Evolutionary conservation across 345 rosid genomes (phyloP).

Genomic region (Gossypioides kirkii): DNA sequence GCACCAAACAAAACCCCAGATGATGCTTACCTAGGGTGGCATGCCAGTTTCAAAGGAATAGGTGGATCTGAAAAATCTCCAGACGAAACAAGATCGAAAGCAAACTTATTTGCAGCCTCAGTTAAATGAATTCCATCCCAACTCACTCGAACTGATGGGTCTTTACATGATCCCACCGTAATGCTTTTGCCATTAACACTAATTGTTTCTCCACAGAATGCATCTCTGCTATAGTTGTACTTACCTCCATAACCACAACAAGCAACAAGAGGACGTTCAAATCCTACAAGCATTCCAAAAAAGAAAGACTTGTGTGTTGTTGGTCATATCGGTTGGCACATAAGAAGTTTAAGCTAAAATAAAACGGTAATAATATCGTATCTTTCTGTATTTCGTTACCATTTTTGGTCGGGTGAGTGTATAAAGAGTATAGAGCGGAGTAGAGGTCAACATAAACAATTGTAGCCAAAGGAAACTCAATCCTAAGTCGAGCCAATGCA

Average conservation of each 20-base stretch:
- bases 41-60: not conserved
- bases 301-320: not conserved
- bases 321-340: not conserved
- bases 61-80: not conserved
- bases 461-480: not conserved
- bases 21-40: not conserved
- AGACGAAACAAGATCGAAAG: not conserved
- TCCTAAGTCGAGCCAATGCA: not conserved
- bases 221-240: constrained; percentile 16
- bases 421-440: not conserved
- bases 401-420: constrained; percentile 17
- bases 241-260: constrained; percentile 25
- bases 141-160: constrained; percentile 8
- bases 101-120: not conserved
- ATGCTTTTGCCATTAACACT: constrained; percentile 18
- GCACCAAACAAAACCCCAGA: no score
- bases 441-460: not conserved
- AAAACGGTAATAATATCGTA: not conserved
- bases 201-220: constrained; percentile 13
- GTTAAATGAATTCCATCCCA: not conserved
- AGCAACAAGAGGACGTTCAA: constrained; percentile 13
- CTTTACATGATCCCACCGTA: constrained; percentile 20
- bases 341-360: not conserved
- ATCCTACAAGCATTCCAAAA: constrained; percentile 16
- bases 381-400: constrained; percentile 26